A percentile compares a stretch with the other conserved stretches of the same genome.
phyloP scores from a whole-genome alignment of 768 basidiomycete species.

The Lactarius pseudohatsudake region DNA sequence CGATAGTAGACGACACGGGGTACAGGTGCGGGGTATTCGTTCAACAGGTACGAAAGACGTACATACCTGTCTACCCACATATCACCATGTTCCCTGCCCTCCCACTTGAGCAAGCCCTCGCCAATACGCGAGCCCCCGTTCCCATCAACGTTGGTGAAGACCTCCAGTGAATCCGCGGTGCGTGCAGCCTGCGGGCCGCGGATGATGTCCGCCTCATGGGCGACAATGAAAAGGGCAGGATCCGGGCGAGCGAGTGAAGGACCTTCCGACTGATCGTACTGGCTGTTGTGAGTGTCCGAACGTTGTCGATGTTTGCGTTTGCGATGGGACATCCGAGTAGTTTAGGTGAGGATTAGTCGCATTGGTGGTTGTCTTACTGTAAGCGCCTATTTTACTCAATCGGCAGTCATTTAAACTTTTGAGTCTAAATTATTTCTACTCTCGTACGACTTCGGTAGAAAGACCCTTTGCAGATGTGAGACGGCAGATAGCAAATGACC shows the following conservation, averaged over 20 bases:
- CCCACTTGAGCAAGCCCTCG: slow-evolving; percentile 38
- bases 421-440: not conserved
- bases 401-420: no score
- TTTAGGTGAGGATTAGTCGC: slow-evolving; percentile 1
- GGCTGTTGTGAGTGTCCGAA: slow-evolving; percentile 3
- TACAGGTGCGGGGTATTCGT: not conserved
- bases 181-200: slow-evolving; percentile 48
- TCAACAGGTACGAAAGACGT: slow-evolving; percentile 30
- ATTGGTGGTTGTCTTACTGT: not conserved
- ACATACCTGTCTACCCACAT: slow-evolving; percentile 88
- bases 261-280: slow-evolving; percentile 1
- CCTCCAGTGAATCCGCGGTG: slow-evolving; percentile 42
- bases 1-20: no score
- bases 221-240: slow-evolving; percentile 48
- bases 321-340: slow-evolving; percentile 23
- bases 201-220: slow-evolving; percentile 74
- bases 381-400: not conserved
- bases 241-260: slow-evolving; percentile 19
- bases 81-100: slow-evolving; percentile 9
- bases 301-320: slow-evolving; percentile 30
- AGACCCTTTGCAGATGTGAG: not conserved
- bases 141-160: slow-evolving; percentile 25
- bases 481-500: not conserved
- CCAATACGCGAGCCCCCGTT: slow-evolving; percentile 30
- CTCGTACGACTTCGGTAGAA: not conserved